Evolutionary conservation across 805 yeast genomes (phyloP).

Genomic region (Wickerhamomyces chambardii): DNA sequence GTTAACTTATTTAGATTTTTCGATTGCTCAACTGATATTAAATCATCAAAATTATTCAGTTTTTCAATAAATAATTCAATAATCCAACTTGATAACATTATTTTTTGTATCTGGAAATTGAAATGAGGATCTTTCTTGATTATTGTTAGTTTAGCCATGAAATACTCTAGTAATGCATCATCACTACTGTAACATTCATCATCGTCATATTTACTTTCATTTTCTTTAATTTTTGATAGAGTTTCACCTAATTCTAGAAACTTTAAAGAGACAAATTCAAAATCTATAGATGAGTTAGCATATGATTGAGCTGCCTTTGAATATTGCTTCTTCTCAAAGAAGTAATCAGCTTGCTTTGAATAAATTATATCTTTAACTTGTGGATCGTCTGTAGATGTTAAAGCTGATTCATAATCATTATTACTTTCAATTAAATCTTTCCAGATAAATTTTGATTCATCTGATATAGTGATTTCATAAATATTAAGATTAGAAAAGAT

Average conservation of each 20-base stretch:
- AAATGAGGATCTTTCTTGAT: conserved; percentile 17
- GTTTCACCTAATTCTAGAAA: conserved; percentile 33
- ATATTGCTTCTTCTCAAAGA: conserved; percentile 22
- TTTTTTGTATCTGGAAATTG: conserved; percentile 20
- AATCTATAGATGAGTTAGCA: conserved; percentile 55
- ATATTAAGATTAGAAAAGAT: conserved; percentile 49
- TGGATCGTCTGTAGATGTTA: conserved; percentile 28
- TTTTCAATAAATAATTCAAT: conserved; percentile 24
- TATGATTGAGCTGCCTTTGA: conserved; percentile 43
- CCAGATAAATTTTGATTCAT: conserved; percentile 77
- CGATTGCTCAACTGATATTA: conserved; percentile 17
- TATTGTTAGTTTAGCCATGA: conserved; percentile 29
- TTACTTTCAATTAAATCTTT: conserved; percentile 37
- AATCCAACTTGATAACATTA: conserved; percentile 25
- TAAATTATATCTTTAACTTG: conserved; percentile 38
- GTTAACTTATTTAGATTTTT: conserved; percentile 14
- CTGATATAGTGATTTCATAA: conserved; percentile 60
- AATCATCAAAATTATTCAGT: conserved; percentile 24
- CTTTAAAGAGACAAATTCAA: conserved; percentile 59
- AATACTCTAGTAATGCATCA: conserved; percentile 37
- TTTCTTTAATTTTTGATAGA: too few species aligned
- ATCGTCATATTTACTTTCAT: conserved; percentile 1
- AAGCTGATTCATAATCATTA: conserved; percentile 56
- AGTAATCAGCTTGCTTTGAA: conserved; percentile 43
- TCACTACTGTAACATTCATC: conserved; percentile 14